Base-by-base conservation (phyloP, 345 rosid species). In the Mallotus nudiflorus region DNA sequence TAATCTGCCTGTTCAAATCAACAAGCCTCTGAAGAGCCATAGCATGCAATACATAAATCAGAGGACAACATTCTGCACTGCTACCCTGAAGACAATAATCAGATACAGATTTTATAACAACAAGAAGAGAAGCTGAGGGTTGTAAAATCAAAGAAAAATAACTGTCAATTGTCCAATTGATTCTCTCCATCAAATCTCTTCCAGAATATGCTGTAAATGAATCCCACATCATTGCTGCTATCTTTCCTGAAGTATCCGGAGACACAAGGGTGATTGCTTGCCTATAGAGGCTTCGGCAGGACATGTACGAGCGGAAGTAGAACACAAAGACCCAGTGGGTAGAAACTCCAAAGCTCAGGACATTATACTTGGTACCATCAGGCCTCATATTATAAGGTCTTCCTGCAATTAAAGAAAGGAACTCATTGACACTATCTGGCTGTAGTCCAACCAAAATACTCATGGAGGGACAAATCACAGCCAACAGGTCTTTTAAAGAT, bases 11-110 rank as follows among this genome's bases (percentile, higher is more conserved):
- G 73, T 89, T 92, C 88, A 95, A 71, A 84, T 95, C 98, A 74
- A 72, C 86, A 73, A 92, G 92, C 81, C 97, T 88, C 84, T 90
- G 98, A 77, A 95, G 77, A 72, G 86, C 83, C 79, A 89, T 82
- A 68, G 77, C 79, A 60, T 82, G 85, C 71, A 92, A 77, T 69
- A 81, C 61, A 80, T 82, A 90, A 54, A 87, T 72, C 67, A 92
- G 76, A 68, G 80, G 74, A 76, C 76, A 85, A 75, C 83, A 86
- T 72, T 83, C 82, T 63, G 75, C 77, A 83, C 65, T 61, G 33
- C 81, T 72, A 56, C 77, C 85, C 64, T 77, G 75, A 51, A 84
- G 74, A 74, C 73, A 90, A 56, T 73, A 37, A 62, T 78, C 72
- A 37, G 85, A 87, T 74, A 88, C 65, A 63, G 81, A 85, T 44